Evolutionary conservation across 768 basidiomycete species (phyloP).

Genomic region (Mycena maculata): DNA sequence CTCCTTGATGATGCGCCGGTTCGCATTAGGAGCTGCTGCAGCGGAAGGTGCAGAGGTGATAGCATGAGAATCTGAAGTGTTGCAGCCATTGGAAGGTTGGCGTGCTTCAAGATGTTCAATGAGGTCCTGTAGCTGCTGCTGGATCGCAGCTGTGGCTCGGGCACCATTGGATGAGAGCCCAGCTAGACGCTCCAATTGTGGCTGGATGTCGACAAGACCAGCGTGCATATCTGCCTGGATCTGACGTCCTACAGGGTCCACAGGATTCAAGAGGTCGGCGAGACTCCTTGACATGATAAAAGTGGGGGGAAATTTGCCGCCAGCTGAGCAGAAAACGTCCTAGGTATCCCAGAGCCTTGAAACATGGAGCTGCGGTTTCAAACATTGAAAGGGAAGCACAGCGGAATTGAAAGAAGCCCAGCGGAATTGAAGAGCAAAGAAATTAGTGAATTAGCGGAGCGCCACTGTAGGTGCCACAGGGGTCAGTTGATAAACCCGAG

Average conservation of each 20-base stretch:
- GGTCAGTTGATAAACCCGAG: neutral
- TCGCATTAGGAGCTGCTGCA: neutral
- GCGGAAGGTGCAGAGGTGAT: too few species aligned
- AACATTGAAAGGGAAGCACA: neutral
- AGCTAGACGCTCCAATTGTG: neutral
- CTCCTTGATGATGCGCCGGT: neutral
- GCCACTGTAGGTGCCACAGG: too few species aligned
- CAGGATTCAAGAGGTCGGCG: neutral
- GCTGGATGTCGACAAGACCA: neutral
- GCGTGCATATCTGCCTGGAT: neutral
- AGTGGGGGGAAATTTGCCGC: neutral
- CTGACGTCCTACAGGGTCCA: neutral
- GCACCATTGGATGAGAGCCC: neutral
- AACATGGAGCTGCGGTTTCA: neutral
- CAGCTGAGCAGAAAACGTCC: neutral
- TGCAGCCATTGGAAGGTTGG: neutral
- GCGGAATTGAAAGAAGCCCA: neutral
- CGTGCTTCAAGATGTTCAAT: neutral
- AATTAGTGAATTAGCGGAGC: neutral
- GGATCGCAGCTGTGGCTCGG: neutral
- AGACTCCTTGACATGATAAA: neutral
- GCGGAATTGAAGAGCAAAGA: neutral
- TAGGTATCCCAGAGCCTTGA: neutral
- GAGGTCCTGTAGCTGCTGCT: neutral
- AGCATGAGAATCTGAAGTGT: neutral